Conservation (phyloP, 805 yeast genomes). For the Sungouiozyma intestinalis region DNA sequence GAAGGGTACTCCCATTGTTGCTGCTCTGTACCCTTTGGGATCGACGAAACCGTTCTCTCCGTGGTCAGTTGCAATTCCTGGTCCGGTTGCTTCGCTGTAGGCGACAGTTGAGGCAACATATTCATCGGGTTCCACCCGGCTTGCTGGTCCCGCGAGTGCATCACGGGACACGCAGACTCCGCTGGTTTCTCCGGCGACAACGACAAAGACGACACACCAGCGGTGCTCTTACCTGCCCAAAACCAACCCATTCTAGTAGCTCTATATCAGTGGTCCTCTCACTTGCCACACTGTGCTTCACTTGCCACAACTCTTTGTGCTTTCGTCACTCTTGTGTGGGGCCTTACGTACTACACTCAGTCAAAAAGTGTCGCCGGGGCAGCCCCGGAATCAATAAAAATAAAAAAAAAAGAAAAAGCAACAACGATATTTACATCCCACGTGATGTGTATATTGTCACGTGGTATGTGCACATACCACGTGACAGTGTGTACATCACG, state of each 20-base stretch:
- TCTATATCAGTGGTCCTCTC: not conserved
- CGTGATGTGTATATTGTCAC: too few relatives aligned
- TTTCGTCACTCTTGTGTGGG: too few relatives aligned
- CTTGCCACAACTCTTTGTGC: too few relatives aligned
- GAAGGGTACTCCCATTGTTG: constrained; percentile 98
- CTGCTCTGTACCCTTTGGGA: constrained; percentile 69
- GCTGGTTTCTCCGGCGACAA: not conserved
- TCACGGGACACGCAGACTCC: constrained; percentile 33
- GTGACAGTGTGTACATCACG: too few relatives aligned
- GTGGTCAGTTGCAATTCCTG: constrained; percentile 74
- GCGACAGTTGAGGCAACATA: constrained; percentile 75
- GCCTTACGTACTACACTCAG: too few relatives aligned
- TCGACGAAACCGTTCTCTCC: constrained; percentile 70
- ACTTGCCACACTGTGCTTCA: too few relatives aligned
- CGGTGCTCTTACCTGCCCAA: constrained; percentile 47
- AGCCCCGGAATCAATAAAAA: too few relatives aligned
- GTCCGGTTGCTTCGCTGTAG: constrained; percentile 57
- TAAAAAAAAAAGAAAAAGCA: too few relatives aligned
- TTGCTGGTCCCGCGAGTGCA: constrained; percentile 20
- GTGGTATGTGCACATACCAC: too few relatives aligned
- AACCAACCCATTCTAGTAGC: constrained; percentile 68
- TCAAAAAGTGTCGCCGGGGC: too few relatives aligned
- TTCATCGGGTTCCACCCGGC: constrained; percentile 62
- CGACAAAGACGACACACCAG: not conserved
- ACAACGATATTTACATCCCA: too few relatives aligned